A percentile compares a stretch with the other conserved stretches of the same genome.
These are phyloP conservation scores for Exophiala calicioides DNA, from an alignment of 2,329 filamentous ascomycete species.

Conservation along the genomic window DNA sequence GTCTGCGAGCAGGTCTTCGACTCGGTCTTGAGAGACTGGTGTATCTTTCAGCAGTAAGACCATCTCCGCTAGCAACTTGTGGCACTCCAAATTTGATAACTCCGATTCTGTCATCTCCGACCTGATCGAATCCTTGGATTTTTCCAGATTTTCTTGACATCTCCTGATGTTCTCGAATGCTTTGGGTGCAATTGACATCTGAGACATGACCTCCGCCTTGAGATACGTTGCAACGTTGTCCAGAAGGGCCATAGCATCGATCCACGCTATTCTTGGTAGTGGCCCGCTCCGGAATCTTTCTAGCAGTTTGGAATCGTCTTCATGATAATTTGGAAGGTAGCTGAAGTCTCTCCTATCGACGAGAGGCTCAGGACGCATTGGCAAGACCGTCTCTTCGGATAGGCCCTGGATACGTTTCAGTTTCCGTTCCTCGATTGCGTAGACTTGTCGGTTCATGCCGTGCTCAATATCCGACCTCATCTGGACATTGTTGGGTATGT, in stretches of 20 bases:
- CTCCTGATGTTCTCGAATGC: conserved; percentile 14
- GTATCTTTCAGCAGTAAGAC: conserved; percentile 8
- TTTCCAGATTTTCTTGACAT: conserved; percentile 2
- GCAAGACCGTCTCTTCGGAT: conserved; percentile 17
- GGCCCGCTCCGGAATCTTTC: conserved; percentile 22
- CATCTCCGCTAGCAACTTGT: conserved; percentile 10
- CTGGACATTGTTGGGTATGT: conserved; percentile 43
- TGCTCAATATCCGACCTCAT: conserved; percentile 38
- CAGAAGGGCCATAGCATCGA: conserved; percentile 24
- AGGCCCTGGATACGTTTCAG: conserved; percentile 41
- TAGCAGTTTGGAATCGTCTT: conserved; percentile 20
- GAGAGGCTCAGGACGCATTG: conserved; percentile 12
- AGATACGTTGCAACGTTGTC: conserved; percentile 28
- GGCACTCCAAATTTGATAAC: conserved; percentile 13
- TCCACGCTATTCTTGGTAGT: conserved; percentile 23
- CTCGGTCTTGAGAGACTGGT: conserved; percentile 1
- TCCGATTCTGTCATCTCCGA: conserved; percentile 15
- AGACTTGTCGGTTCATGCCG: conserved; percentile 39
- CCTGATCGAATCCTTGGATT: neutral
- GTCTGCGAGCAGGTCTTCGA: conserved; percentile 1
- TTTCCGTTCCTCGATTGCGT: conserved; percentile 44
- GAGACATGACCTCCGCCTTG: conserved; percentile 19
- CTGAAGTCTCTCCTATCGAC: conserved; percentile 28
- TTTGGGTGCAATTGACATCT: conserved; percentile 7
- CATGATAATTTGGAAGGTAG: conserved; percentile 26